Base-by-base conservation (phyloP, 257 asterid genomes). In the Craterostigma plantagineum region DNA sequence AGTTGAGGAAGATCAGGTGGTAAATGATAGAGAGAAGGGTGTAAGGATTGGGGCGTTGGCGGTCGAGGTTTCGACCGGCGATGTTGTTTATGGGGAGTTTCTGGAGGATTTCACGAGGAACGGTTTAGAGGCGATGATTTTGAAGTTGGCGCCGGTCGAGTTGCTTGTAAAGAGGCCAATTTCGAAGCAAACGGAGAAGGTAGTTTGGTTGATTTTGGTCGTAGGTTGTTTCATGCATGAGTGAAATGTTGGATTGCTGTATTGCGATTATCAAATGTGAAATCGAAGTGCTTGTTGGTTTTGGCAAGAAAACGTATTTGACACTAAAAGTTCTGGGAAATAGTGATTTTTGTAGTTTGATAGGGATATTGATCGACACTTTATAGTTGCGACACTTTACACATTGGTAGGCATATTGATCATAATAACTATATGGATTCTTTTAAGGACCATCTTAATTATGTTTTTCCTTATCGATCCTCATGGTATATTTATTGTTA, bases 131-230 rank as follows among this genome's bases (percentile, higher is more conserved):
- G 83, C 90, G 41, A 64, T 82, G 90, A 18, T 87, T 55, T 60
- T 87, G 59, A 74, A 64, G 54, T 68, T 81, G 72, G 57, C 72
- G 43, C 98, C 98, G 3, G 81, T 78, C 18, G 98, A 87, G 51
- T 68, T 87, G 55, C 84, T 87, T 53, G 62, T 87, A 11, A 85
- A 71, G 52, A 55, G 34, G 45, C 75, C 77, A 16, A 49, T 82
- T 44, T 73, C 92, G 49, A 87, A 68, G 68, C 85, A 64, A 59
- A 76, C 98, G 0, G 81, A 87, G 59, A 82, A 87, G 97, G 97
- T 78, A 55, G 50, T 60, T 43, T 58, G 57, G 38, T 23, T 2
- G 30, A 2, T 23, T 23, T 23, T 23, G 45, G 17, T 8, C 13
- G 3, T 43, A 8, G 11, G 33, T 7, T 43, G 11, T 43, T 14